Base-by-base conservation (phyloP, 148 eudicot genomes). In the Chenopodium quinoa region DNA sequence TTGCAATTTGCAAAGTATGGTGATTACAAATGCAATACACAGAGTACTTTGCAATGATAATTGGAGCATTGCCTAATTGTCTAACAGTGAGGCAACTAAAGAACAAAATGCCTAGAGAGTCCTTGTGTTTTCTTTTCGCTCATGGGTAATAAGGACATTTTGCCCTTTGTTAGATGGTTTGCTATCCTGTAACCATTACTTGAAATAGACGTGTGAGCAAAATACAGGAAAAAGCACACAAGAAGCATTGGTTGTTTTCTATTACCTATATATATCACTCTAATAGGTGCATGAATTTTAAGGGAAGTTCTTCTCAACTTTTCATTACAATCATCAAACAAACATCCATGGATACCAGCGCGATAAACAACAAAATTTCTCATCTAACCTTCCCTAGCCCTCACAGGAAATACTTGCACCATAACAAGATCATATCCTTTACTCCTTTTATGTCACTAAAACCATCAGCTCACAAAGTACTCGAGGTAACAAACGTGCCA, bases 291-390 rank as follows among this genome's bases (percentile, higher is more conserved):
- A 27, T 34, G 22, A 67, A 22, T 40, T 78, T 13, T 9, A 69
- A 29, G 71, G 54, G 17, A 67, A 13, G 3, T 7, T 66, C 65
- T 71, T 70, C 48, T 31, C 13, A 71, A 20, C 34, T 2, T 25
- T 64, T 13, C 74, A 54, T 56, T 29, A 40, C 7, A 52, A 23
- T 76, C 60, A 66, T 76, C 77, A 64, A 58, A 34, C 62, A 47
- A 29, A 25, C 76, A 32, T 29, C 54, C 17, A 85, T 84, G 89
- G 78, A 82, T 50, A 31, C 80, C 8, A 71, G 44, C 25, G 71
- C 87, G 9, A 60, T 85, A 29, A 73, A 81, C 23, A 48, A 22
- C 80, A 84, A 13, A 13, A 77, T 63, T 44, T 68, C 75, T 17
- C 70, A 44, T 66, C 44, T 44, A 62, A 52, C 20, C 80, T 52